Evolutionary conservation across 108 stramenopile species (phyloP), one percentile per base, ranked within the genome.

Genomic region (Skeletonema menzelii): DNA sequence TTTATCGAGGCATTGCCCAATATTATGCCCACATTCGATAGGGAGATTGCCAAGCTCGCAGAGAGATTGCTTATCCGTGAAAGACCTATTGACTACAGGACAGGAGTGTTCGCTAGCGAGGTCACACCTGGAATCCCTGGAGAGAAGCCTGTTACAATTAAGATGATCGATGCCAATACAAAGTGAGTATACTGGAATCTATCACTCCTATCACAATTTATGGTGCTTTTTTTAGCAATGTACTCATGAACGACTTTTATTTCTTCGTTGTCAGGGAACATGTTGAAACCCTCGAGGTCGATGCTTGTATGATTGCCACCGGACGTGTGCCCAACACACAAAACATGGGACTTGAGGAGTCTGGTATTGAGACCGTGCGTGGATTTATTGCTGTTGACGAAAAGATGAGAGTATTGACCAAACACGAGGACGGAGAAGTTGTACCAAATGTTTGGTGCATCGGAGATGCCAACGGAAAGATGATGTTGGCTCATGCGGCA

Each of bases 401-500:
- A 56, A 94, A 97, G 79, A 99, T 99, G 97, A 86, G 91, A 77
- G 98, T 99, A 46, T 80, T 98, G 56, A 93, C 84, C 64, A 91
- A 88, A 59, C 83, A 87, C 61, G 94, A 84, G 12, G 89, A 89
- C 14, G 93, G 85, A 17, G 85, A 85, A 31, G 85, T 97, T 35
- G 79, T 98, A 31, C 95, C 95, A 40, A 82, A 94, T 70, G 34
- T 99, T n/a, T 99, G 92, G 77, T 98, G 97, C 86, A 99, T 99
- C 79, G 98, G 98, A n/a, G 98, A 99, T 82, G 97, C 97, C 65
- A 99, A 99, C 85, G 97, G 97, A 8, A 97, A 97, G 82, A 95
- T 98, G 95, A 99, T 99, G 98, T 84, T 99, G 53, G 98, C 98
- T 24, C 98, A 99, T 72, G 97, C 98, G 5, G 98, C 98, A 11